Evolutionary conservation across 202 grass and related monocot species (phyloP).

Genomic region (Schoenoplectus tabernaemontani): DNA sequence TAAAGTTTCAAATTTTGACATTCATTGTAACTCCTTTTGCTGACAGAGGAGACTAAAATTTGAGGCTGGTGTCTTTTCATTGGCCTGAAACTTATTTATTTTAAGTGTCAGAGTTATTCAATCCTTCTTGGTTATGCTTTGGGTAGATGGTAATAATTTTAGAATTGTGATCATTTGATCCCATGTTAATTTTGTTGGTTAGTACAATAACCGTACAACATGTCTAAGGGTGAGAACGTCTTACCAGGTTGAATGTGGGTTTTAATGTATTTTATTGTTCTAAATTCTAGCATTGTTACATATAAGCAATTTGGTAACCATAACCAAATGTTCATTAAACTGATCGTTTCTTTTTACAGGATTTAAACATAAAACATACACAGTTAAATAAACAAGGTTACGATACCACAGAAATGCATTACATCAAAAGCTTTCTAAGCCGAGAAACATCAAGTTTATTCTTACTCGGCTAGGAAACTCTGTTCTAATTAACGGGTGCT

Average conservation of each 20-base stretch:
- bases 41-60: background rate
- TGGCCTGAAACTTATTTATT: background rate
- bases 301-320: background rate
- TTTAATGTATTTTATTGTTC: background rate
- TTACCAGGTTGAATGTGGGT: too few relatives aligned
- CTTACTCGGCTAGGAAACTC: background rate
- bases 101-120: too few relatives aligned
- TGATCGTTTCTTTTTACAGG: background rate
- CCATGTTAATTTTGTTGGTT: background rate
- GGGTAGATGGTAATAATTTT: background rate
- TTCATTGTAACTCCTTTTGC: background rate
- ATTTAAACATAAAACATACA: background rate
- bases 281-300: background rate
- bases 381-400: background rate
- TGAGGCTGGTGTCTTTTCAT: background rate
- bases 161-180: background rate
- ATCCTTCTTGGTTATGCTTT: background rate
- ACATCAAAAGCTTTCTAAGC: background rate
- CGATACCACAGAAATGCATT: background rate
- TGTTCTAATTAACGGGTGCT: background rate
- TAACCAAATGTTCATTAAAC: background rate
- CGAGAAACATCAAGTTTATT: background rate
- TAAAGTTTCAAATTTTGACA: conserved; percentile 14
- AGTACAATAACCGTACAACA: background rate
- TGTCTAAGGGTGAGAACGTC: too few relatives aligned